These are phyloP conservation scores for Fusarium brachygibbosum DNA, from an alignment of 2,329 filamentous ascomycete genomes.

Conservation along the genomic window DNA sequence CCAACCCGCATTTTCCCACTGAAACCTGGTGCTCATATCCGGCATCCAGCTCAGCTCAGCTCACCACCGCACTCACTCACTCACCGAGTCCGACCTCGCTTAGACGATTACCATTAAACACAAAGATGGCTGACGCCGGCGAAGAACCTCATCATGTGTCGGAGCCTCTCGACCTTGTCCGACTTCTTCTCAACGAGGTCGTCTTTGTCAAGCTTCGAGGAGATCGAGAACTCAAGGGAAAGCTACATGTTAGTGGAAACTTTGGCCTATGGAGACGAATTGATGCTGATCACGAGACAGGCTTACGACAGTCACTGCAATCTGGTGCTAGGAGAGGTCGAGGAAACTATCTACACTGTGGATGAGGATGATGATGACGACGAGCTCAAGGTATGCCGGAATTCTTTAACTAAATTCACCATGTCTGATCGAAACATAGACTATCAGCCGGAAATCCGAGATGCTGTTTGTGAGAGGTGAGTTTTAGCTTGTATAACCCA, in stretches of 20 bases:
- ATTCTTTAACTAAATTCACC: neutral
- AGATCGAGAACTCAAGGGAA: constrained; percentile 94
- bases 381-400: constrained; percentile 73
- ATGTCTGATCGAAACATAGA: constrained; percentile 65
- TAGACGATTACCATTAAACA: neutral
- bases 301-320: constrained; percentile 99
- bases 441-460: constrained; percentile 95
- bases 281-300: constrained; percentile 61
- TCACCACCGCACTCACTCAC: constrained; percentile 17
- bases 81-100: constrained; percentile 10
- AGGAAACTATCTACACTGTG: constrained; percentile 95
- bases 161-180: constrained; percentile 95
- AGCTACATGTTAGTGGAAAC: constrained; percentile 80
- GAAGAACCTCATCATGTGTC: constrained; percentile 80
- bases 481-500: constrained; percentile 45
- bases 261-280: neutral
- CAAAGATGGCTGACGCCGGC: constrained; percentile 84
- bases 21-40: constrained; percentile 37
- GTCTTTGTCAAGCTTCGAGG: constrained; percentile 98
- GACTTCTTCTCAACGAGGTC: constrained; percentile 92
- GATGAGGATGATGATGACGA: constrained; percentile 93
- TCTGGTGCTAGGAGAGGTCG: constrained; percentile 92
- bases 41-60: constrained; percentile 11
- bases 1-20: constrained; percentile 41
- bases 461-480: constrained; percentile 98